A percentile compares a stretch with the other conserved stretches of the same genome.
Evolutionary conservation across 75 land plant species (phyloP).

Genomic region (Picea sitchensis): DNA sequence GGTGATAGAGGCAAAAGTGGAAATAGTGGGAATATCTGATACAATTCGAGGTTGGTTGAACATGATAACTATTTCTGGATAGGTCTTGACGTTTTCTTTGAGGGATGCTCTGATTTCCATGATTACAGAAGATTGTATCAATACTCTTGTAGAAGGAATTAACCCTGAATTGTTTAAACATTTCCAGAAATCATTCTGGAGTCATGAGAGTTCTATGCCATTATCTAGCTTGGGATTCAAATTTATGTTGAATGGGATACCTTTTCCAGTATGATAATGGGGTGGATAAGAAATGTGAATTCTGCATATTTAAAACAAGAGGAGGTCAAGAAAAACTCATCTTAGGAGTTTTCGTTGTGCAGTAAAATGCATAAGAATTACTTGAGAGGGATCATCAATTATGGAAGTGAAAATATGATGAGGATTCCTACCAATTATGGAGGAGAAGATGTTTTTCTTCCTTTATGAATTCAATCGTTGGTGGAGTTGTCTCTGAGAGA

Average conservation of each 20-base stretch:
- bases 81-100: constrained; percentile 79
- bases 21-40: constrained; percentile 60
- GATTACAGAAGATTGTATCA: constrained; percentile 69
- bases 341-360: constrained; percentile 76
- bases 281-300: constrained; percentile 23
- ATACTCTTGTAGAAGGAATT: constrained; percentile 80
- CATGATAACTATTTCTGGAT: constrained; percentile 4
- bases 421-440: too few species aligned
- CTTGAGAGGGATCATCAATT: too few species aligned
- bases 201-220: constrained; percentile 27
- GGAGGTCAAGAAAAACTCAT: constrained; percentile 1
- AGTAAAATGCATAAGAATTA: constrained; percentile 72
- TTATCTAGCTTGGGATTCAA: constrained; percentile 24
- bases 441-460: too few species aligned
- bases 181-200: constrained; percentile 58
- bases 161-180: constrained; percentile 45
- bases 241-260: constrained; percentile 71
- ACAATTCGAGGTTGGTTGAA: constrained; percentile 77
- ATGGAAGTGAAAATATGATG: too few species aligned
- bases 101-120: constrained; percentile 60
- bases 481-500: too few species aligned
- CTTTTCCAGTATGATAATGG: constrained; percentile 42
- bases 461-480: too few species aligned
- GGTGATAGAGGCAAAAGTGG: constrained; percentile 12
- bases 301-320: not conserved